Percentiles rank a stretch among this genome's conserved stretches.
These are phyloP conservation scores for Microglena sp. DNA, from an alignment of 139 green algal species.

Conservation along the genomic window DNA sequence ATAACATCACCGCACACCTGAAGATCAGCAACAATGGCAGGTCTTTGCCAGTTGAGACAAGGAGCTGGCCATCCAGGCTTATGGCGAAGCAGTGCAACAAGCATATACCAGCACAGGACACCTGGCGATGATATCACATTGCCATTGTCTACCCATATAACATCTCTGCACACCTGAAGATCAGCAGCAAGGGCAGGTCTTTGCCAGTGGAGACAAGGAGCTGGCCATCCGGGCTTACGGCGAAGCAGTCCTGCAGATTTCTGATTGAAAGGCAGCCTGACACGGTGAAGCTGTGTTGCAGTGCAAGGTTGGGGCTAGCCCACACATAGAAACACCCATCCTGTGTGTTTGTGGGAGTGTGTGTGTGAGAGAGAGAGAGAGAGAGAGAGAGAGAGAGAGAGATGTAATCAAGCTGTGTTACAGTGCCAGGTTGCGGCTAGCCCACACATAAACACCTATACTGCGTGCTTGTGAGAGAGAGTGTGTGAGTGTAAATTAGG, in stretches of 20 bases:
- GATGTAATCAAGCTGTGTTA: background rate
- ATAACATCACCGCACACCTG: too few species aligned
- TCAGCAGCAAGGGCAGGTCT: conserved; percentile 21
- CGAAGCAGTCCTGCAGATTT: conserved; percentile 7
- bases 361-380: too few species aligned
- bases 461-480: too few species aligned
- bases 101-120: conserved; percentile 9
- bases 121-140: conserved; percentile 19
- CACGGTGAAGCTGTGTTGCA: conserved; percentile 23
- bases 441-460: background rate
- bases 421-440: background rate
- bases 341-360: too few species aligned
- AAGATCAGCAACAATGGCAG: conserved; percentile 20
- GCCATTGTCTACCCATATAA: too few species aligned
- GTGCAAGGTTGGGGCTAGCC: conserved; percentile 6
- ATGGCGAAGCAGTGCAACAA: background rate
- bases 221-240: conserved; percentile 18
- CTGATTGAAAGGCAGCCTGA: conserved; percentile 5
- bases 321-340: conserved; percentile 25
- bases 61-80: background rate
- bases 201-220: too few species aligned
- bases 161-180: conserved; percentile 1
- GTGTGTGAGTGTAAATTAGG: background rate
- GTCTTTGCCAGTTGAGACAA: background rate
- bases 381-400: background rate